A percentile compares a stretch with the other conserved stretches of the same genome.
phyloP scores from a whole-genome alignment of 2,329 filamentous ascomycete genomes.

The Beauveria sp. region DNA sequence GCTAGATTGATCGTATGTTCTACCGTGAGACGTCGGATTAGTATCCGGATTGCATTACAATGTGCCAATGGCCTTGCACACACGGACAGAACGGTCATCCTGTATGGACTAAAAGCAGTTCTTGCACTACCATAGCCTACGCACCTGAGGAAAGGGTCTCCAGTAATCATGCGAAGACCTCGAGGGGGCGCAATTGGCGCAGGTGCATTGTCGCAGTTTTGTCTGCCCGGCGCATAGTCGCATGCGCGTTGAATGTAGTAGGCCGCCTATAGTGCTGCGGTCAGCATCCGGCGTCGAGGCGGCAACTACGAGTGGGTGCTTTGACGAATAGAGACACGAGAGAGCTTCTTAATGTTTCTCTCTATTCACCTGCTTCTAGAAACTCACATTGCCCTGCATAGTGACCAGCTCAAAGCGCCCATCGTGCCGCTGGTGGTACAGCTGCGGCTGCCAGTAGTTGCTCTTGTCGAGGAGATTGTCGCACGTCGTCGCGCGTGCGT shows the following conservation, averaged over 20 bases:
- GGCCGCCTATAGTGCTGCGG: conserved; percentile 15
- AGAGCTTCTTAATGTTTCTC: too few species aligned
- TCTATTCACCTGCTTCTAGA: not conserved
- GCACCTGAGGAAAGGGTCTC: conserved; percentile 41
- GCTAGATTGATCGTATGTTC: conserved; percentile 35
- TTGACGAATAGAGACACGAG: too few species aligned
- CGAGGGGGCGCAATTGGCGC: conserved; percentile 48
- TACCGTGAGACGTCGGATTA: not conserved
- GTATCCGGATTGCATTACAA: too few species aligned
- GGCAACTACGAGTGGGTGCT: too few species aligned
- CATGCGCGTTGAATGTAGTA: conserved; percentile 22
- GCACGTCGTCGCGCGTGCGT: conserved; percentile 57
- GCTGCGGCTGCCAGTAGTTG: conserved; percentile 61
- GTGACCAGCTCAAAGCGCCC: conserved; percentile 42
- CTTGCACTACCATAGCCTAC: not conserved
- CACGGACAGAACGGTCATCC: not conserved
- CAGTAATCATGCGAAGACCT: conserved; percentile 60
- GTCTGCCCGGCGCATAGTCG: conserved; percentile 19
- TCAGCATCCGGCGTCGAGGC: not conserved
- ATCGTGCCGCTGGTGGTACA: conserved; percentile 43
- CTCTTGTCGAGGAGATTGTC: conserved; percentile 53
- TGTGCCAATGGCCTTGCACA: not conserved
- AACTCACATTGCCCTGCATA: conserved; percentile 22
- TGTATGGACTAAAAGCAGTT: not conserved
- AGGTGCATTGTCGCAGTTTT: conserved; percentile 16